Evolutionary conservation across 768 basidiomycete species (phyloP), one percentile per base, ranked within the genome.

Genomic region (Fomitopsis serialis): DNA sequence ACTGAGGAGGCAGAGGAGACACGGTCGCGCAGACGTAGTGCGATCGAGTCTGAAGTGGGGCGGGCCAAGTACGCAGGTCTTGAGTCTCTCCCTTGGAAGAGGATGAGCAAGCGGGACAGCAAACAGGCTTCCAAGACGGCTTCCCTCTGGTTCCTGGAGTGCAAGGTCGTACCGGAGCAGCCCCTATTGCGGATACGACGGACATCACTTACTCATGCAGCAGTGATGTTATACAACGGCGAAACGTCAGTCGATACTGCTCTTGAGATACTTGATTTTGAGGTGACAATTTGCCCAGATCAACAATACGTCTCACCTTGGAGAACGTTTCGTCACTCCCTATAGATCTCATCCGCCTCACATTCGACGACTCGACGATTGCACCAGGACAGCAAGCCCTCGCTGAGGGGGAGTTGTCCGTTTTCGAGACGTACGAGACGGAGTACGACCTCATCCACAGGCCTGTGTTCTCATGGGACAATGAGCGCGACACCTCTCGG

Each of bases 181-280:
- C 97, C 97, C 9, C 68, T 94, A 29, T 72, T 98, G 51, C 82
- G 92, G 56, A 87, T 99, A 66, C 79, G 90, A 52, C 76, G 90
- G 64, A 90, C 87, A 15, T 92, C 90, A n/a, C 72, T 97, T 21
- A 95, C 89, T 1, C 93, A 97, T 60, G 93, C 92, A 1, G 92
- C 95, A 0, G 73, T 98, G 23, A 96, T 97, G 92, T 73, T 98
- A 48, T 98, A 96, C 63, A 82, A 96, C 45, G 97, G 97, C 32
- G 97, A 99, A 73, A 84, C 72, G 95, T 93, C 57, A 55, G 84
- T 71, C 48, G 21, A 48, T 15, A 17, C 32, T 6, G 29, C 4
- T 15, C 10, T 34, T 52, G 24, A 3, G 11, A 37, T 8, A 3
- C 13, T 22, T 23, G 57, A 21, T 15, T 24, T 29, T 22, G 21